These are phyloP conservation scores for Xylaria sp. DNA, from an alignment of 2,329 filamentous ascomycete species.

Conservation along the genomic window DNA sequence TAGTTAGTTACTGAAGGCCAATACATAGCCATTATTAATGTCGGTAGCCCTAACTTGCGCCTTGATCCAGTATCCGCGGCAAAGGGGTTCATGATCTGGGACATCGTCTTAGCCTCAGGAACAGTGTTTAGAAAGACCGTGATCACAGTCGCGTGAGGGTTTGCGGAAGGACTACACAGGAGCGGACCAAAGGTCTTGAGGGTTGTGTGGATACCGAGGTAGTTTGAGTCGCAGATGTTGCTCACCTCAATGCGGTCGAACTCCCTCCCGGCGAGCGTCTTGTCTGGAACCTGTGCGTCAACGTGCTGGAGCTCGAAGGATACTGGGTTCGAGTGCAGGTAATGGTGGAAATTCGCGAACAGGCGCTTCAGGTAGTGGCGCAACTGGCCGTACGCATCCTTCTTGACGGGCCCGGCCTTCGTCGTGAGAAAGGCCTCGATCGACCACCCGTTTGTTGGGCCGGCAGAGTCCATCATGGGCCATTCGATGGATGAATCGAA, in stretches of 20 bases:
- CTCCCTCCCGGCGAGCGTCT: neutral
- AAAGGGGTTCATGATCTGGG: neutral
- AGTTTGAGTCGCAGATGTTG: conserved; percentile 24
- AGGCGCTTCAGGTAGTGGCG: conserved; percentile 16
- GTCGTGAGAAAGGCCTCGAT: conserved; percentile 1
- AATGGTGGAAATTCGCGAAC: conserved; percentile 9
- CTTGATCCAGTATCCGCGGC: no score
- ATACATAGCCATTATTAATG: no score
- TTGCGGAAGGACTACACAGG: neutral
- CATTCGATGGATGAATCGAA: conserved; percentile 10
- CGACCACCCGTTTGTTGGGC: conserved; percentile 20
- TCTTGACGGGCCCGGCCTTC: conserved; percentile 20
- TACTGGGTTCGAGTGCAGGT: neutral
- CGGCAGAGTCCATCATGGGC: conserved; percentile 25
- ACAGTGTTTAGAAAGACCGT: conserved; percentile 30
- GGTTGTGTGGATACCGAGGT: conserved; percentile 17
- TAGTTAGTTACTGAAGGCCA: no score
- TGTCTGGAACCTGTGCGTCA: conserved; percentile 5
- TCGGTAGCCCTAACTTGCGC: no score
- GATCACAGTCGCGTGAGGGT: conserved; percentile 25
- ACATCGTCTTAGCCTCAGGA: neutral
- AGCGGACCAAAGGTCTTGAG: conserved; percentile 20
- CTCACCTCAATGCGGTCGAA: conserved; percentile 23
- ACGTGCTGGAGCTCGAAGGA: conserved; percentile 19
- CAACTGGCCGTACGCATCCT: conserved; percentile 18